Base-by-base conservation (phyloP, 306 rosid species). In the Trifolium dubium region DNA sequence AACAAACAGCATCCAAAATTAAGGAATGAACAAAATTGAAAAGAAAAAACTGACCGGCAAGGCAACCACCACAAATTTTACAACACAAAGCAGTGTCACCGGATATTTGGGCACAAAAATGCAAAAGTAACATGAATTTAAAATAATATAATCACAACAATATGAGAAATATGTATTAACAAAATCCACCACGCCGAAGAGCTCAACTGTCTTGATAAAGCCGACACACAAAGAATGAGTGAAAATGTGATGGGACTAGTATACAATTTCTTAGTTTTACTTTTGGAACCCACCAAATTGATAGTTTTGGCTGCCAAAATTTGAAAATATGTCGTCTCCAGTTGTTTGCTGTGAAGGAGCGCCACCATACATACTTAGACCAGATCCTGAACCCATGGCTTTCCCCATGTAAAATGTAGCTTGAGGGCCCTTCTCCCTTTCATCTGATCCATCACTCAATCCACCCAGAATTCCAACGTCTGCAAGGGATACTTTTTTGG, bases 341-440 rank as follows among this genome's bases (percentile, higher is more conserved):
- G 73, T 76, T 59, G 54, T 29, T 41, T 86, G 73, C 69, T 84
- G 95, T 10, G 96, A 86, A 73, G 92, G 83, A 64, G 87, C 58
- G 81, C 82, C 75, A 23, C 89, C 92, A 14, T 96, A 77, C 76
- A 31, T 79, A 66, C 97, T 95, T 37, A 94, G 89, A 67, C 99
- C 97, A 3, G 98, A 87, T 66, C 99, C 97, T 0, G 91, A 77
- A 55, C 97, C 98, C 98, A 95, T 95, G 54, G 99, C 98, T 84
- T 83, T 89, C 13, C 99, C 99, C 97, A 88, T 95, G 85, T 80
- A 77, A 85, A 80, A 88, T 6, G 96, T 75, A 12, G 97, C 75
- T 51, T 82, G 76, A 44, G 89, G 88, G 31, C 96, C 97, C 59
- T 88, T 90, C 84, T 85, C 98, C 86, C 65, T 90, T 79, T 86